A percentile compares a stretch with the other conserved stretches of the same genome.
Evolutionary conservation across 768 basidiomycete genomes (phyloP).

Genomic region (Hypholoma sublateritium): DNA sequence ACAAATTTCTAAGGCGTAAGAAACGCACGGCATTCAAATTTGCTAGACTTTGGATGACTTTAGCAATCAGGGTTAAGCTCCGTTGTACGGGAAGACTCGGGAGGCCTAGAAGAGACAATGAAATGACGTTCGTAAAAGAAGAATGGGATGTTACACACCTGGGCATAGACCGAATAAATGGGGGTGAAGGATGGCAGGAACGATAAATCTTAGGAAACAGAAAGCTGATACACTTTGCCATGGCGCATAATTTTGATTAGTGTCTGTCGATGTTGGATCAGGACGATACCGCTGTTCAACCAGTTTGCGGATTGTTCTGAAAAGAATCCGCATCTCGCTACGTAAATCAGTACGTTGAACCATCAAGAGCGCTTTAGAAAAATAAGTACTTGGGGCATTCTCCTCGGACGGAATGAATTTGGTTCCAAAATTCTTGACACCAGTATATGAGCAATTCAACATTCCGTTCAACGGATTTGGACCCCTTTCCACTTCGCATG

Average conservation of each 20-base stretch:
- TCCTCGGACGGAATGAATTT: constrained; percentile 70
- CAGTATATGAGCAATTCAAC: constrained; percentile 71
- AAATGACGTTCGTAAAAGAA: constrained; percentile 6
- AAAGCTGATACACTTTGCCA: constrained; percentile 89
- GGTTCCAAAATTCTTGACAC: constrained; percentile 79
- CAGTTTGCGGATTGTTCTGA: constrained; percentile 66
- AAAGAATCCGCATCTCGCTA: constrained; percentile 74
- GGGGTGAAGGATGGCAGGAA: constrained; percentile 87
- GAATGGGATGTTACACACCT: constrained; percentile 42
- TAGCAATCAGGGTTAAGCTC: constrained; percentile 82
- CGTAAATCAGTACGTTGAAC: constrained; percentile 7
- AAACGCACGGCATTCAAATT: constrained; percentile 72
- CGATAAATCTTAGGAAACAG: constrained; percentile 86
- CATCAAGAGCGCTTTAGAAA: not conserved
- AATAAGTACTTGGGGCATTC: constrained; percentile 73
- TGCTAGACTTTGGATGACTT: constrained; percentile 86
- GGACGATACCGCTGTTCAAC: constrained; percentile 66
- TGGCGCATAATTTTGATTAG: constrained; percentile 51
- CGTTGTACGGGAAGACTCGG: constrained; percentile 69
- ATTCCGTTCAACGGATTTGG: constrained; percentile 64
- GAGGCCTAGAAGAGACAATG: constrained; percentile 46
- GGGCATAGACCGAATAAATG: constrained; percentile 78
- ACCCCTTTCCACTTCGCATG: constrained; percentile 56
- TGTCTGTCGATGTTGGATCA: constrained; percentile 38
- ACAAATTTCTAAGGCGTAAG: not conserved